Evolutionary conservation across 805 yeast genomes (phyloP), one percentile per base, ranked within the genome.

Genomic region (Wickerhamia fluorescens): DNA sequence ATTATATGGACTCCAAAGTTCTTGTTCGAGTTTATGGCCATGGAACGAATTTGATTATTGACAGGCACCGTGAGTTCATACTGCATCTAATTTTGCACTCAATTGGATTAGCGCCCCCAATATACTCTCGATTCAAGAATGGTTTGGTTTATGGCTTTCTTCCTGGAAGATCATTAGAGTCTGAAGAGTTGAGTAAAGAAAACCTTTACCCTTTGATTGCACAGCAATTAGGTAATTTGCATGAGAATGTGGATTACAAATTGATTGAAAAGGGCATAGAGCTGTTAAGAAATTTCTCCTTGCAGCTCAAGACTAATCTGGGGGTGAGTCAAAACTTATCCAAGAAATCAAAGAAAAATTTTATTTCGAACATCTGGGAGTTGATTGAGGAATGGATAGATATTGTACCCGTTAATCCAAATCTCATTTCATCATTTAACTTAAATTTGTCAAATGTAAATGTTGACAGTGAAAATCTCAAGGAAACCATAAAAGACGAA

Each of bases 11-110:
- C 20, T 68, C 66, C 31, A 55, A 52, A 5, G 75, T 71, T 0
- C 61, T 81, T 11, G 75, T 81, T 31, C 60, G 92, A 34, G 77
- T 82, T 0, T 81, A 82, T 41, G 92, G 92, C 6, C 68, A 72
- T 33, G 87, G 87, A 8, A 81, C 92, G 1, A 70, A 67, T 31
- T 56, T 75, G 20, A 79, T 81, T 28, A 81, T 81, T 19, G 87
- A 82, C 51, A 60, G 92, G 38, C 77, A 77, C 40, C 58, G 87
- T 20, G 92, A 81, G 47, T 78, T 75, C 45, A 77, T 78, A 12
- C 77, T 82, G 33, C 89, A 81, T 47, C 47, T 75, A 27, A 70
- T 75, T 29, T 62, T 82, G 28, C 67, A 75, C 41, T 64, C 78
- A 3, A 58, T 75, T 24, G 59, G 63, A 3, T 63, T 81, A 36